phyloP scores from a whole-genome alignment of 2,329 filamentous ascomycete species.

The Epichloe glyceriae region DNA sequence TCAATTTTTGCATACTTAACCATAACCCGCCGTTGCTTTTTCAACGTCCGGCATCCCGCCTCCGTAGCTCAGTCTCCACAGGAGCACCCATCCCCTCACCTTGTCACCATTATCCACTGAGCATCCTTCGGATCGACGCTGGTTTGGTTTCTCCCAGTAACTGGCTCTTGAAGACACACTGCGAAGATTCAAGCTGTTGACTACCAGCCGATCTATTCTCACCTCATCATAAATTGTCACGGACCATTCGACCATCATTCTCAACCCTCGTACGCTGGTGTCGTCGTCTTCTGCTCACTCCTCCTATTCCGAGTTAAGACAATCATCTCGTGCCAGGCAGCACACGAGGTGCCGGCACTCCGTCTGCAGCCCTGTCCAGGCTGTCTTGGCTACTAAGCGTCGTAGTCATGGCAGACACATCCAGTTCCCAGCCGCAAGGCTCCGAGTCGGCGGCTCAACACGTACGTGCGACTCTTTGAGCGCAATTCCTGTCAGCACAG shows the following conservation, averaged over 20 bases:
- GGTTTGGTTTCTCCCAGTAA: neutral
- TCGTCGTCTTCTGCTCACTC: neutral
- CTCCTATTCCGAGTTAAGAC: too few species aligned
- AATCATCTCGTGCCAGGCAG: neutral
- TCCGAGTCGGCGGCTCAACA: constrained; percentile 9
- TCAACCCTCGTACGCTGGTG: neutral
- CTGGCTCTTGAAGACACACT: neutral
- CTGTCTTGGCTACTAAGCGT: constrained; percentile 9
- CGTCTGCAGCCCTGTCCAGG: constrained; percentile 2
- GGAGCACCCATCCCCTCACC: neutral
- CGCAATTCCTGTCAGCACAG: neutral
- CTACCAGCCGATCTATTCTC: neutral
- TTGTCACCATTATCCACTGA: neutral
- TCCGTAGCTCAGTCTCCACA: constrained; percentile 1
- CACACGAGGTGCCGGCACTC: constrained; percentile 2
- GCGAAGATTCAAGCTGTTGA: too few species aligned
- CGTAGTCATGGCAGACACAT: constrained; percentile 15
- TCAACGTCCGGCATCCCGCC: constrained; percentile 1
- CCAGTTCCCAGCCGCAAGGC: constrained; percentile 11
- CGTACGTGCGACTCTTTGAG: constrained; percentile 7
- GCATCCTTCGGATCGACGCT: neutral
- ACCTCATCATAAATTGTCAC: neutral
- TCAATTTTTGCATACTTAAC: neutral
- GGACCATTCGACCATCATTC: neutral
- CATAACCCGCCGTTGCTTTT: neutral